phyloP scores from a whole-genome alignment of 1,284 basidiomycete genomes.

The Ustilago crameri region DNA sequence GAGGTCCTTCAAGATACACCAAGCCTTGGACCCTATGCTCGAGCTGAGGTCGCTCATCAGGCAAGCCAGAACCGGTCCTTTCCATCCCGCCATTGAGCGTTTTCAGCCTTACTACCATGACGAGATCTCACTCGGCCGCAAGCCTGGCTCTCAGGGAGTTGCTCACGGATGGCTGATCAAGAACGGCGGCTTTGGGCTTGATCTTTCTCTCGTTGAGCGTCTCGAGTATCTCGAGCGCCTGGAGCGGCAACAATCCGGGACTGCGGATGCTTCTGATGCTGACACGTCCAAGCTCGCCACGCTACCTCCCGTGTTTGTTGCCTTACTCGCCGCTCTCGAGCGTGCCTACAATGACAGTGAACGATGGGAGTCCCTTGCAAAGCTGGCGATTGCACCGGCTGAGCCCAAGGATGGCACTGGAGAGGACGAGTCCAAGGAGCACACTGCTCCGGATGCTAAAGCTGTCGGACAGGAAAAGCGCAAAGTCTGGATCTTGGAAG shows the following conservation, averaged over 20 bases:
- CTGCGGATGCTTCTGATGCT: not conserved
- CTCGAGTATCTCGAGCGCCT: conserved; percentile 52
- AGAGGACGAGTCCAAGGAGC: not conserved
- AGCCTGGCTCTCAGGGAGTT: conserved; percentile 20
- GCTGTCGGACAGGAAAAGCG: conserved; percentile 76
- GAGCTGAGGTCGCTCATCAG: conserved; percentile 51
- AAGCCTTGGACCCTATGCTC: conserved; percentile 31
- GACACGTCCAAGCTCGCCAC: conserved; percentile 38
- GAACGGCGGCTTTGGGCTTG: conserved; percentile 63
- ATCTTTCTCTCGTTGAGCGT: conserved; percentile 52
- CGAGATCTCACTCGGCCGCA: conserved; percentile 53
- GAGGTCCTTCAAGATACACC: conserved; percentile 30
- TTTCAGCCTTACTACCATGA: conserved; percentile 67
- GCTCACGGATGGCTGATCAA: conserved; percentile 44
- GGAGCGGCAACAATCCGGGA: conserved; percentile 30
- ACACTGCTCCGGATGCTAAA: conserved; percentile 8
- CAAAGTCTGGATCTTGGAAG: conserved; percentile 87
- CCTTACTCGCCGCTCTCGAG: conserved; percentile 76
- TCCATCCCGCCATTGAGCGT: conserved; percentile 57
- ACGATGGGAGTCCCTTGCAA: conserved; percentile 47
- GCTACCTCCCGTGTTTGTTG: conserved; percentile 80
- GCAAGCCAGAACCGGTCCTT: conserved; percentile 57
- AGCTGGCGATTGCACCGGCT: conserved; percentile 6
- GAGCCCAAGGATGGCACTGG: conserved; percentile 2
- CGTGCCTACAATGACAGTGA: conserved; percentile 75